These are phyloP conservation scores for Ulota crispa DNA, from an alignment of 225 moss, liverwort and hornwort genomes.

Conservation along the genomic window DNA sequence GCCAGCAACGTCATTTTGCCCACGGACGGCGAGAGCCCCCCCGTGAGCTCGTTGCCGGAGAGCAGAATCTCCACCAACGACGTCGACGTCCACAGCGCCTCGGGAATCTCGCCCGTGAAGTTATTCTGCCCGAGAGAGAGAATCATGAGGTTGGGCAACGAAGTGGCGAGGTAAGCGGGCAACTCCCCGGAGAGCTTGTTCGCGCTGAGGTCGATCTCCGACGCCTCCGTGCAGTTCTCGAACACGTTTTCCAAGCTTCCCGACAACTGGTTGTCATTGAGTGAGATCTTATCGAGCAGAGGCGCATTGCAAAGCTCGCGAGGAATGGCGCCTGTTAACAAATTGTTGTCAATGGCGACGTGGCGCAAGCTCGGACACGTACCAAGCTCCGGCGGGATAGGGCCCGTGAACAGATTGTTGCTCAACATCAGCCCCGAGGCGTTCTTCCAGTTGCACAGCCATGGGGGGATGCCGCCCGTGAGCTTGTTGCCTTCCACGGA, in stretches of 20 bases:
- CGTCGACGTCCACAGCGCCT: slow-evolving; percentile 68
- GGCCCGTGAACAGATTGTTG: slow-evolving; percentile 59
- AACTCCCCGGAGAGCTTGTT: slow-evolving; percentile 44
- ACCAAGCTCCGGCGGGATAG: slow-evolving; percentile 35
- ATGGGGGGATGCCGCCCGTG: slow-evolving; percentile 65
- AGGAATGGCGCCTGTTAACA: slow-evolving; percentile 49
- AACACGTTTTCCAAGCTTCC: slow-evolving; percentile 39
- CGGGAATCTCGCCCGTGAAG: slow-evolving; percentile 68
- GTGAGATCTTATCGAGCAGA: slow-evolving; percentile 35
- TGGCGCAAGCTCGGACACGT: slow-evolving; percentile 26
- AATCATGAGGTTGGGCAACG: slow-evolving; percentile 36
- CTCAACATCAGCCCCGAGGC: slow-evolving; percentile 51
- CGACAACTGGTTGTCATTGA: slow-evolving; percentile 49
- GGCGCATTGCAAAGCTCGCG: slow-evolving; percentile 45
- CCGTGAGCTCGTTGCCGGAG: slow-evolving; percentile 48
- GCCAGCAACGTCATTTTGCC: slow-evolving; percentile 37
- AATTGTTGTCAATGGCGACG: slow-evolving; percentile 49
- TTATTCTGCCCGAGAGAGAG: slow-evolving; percentile 53
- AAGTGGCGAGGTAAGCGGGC: slow-evolving; percentile 38
- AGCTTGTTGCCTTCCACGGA: slow-evolving; percentile 73
- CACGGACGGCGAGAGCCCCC: slow-evolving; percentile 37
- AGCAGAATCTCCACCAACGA: slow-evolving; percentile 64
- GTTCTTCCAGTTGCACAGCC: slow-evolving; percentile 77
- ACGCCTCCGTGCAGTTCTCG: slow-evolving; percentile 18
- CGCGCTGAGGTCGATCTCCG: slow-evolving; percentile 42